Base-by-base conservation (phyloP, 2,329 filamentous ascomycete species). In the Lasiodiplodia citricola region DNA sequence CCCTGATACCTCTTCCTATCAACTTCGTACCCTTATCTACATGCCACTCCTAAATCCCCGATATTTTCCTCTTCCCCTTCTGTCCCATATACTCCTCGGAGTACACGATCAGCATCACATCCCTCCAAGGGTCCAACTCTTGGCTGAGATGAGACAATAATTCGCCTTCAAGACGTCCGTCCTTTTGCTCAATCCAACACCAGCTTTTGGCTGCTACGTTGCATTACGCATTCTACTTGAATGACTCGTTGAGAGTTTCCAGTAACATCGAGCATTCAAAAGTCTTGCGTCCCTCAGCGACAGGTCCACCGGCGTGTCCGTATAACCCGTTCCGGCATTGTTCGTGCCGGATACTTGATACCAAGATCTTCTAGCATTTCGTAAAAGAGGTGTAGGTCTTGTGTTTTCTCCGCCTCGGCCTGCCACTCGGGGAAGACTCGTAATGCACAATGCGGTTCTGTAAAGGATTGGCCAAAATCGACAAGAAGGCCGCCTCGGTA, bases 1-100 rank as follows among this genome's bases (percentile, higher is more conserved):
- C 54, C 31, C 54, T 28, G 7, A 57, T 79, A 31, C 85, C 81
- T 70, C 83, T 85, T 71, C 85, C 83, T 0, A 84, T 81, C 16
- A 83, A 81, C 21, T 84, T 78, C 6, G 87, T 79, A 2, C 73
- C 77, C 41, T 81, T 75, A 23, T 70, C 70, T 16, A 88, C 84
- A 58, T 38, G 23, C 28, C 79, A 80, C 64, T 70, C 78, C 87
- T 87, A 88, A 71, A 87, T 85, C n/a, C 75, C 74, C 2, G 84
- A 66, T 8, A 83, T 81, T 73, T 86, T 80, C 74, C 85, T 88
- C 13, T 78, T 78, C 66, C 76, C 82, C 69, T 83, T 86, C 80
- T 79, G 69, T 78, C 79, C 50, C 50, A 52, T 5, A 18, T 18
- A 38, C 7, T 4, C n/a, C 8, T 23, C n/a, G 31, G 54, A 57